A percentile compares a stretch with the other conserved stretches of the same genome.
Evolutionary conservation across 176 grass and related monocot species (phyloP).

Genomic region (Tillandsia fasciculata): DNA sequence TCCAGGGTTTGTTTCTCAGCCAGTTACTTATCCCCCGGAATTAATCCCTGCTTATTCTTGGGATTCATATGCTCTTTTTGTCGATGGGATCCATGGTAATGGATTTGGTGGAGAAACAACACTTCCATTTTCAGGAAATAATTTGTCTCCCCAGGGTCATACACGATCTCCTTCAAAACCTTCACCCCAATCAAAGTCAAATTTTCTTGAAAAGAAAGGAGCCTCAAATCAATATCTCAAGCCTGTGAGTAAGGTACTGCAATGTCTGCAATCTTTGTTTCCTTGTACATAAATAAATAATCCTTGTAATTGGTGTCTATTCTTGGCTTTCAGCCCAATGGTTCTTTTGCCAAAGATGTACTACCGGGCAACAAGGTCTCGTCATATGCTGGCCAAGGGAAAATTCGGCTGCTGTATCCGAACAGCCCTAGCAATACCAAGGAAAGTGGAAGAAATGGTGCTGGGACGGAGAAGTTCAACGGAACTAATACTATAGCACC

Average conservation of each 20-base stretch:
- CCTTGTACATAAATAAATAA: too few relatives aligned
- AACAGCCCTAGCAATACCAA: neutral
- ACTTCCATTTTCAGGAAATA: neutral
- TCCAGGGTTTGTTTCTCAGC: conserved; percentile 5
- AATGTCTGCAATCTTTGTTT: conserved; percentile 1
- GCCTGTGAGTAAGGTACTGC: conserved; percentile 1
- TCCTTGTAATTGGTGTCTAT: neutral
- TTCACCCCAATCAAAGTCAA: neutral
- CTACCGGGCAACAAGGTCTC: neutral
- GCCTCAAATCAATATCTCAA: neutral
- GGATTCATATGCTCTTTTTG: conserved; percentile 1
- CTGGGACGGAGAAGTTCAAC: conserved; percentile 1
- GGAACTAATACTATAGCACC: neutral
- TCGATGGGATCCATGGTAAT: conserved; percentile 4
- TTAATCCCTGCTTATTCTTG: neutral
- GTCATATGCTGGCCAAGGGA: conserved; percentile 4
- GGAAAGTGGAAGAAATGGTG: neutral
- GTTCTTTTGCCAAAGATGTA: neutral
- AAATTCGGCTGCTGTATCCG: neutral
- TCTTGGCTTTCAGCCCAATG: neutral
- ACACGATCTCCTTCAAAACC: neutral
- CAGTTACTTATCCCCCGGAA: neutral
- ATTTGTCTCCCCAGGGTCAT: neutral
- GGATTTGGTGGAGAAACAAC: conserved; percentile 6
- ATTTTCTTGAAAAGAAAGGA: conserved; percentile 3